Base-by-base conservation (phyloP, 179 eudicot species). In the Beta corolliflora region DNA sequence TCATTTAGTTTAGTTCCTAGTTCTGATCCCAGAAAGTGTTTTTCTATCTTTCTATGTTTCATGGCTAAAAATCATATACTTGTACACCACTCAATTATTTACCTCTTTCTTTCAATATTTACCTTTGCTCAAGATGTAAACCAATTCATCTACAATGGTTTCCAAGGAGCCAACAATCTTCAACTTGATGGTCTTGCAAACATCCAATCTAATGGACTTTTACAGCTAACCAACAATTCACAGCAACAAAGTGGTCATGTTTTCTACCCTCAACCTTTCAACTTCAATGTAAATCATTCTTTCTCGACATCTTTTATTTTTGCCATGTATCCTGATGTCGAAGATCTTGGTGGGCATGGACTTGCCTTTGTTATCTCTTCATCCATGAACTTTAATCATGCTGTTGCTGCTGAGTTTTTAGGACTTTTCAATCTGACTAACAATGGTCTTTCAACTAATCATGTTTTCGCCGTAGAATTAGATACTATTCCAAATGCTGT, bases 381-480 rank as follows among this genome's bases (percentile, higher is more conserved):
- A 16, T 81, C 88, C 14, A 48, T 31, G 71, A 56, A 81, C 83
- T 86, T 77, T 53, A 23, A 16, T 11, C 56, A 23, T 14, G 72
- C 79, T 61, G 69, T 60, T 60, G 70, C 79, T 1, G 79, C 77
- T 75, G 77, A 77, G 44, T 88, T 45, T 61, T 31, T 88, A 19
- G 90, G 90, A 41, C 85, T 88, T 55, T 45, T 87, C 72, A 89
- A 86, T 21, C 0, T 6, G 25, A 48, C 89, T 9, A 84, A 15
- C 82, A 78, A 81, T 19, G 86, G 85, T 16, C 70, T 54, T 16
- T 5, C 77, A 10, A 76, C 80, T 7, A 82, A 87, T 68, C 88
- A 89, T 81, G 12, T 89, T 0, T 73, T 85, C 7, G 87, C 87
- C 0, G 76, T 89, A 21, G 91, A 89, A 64, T 29, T 89, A 0